Evolutionary conservation across 441 rosid genomes (phyloP), one percentile per base, ranked within the genome.

Genomic region (Euphorbia celastroides): DNA sequence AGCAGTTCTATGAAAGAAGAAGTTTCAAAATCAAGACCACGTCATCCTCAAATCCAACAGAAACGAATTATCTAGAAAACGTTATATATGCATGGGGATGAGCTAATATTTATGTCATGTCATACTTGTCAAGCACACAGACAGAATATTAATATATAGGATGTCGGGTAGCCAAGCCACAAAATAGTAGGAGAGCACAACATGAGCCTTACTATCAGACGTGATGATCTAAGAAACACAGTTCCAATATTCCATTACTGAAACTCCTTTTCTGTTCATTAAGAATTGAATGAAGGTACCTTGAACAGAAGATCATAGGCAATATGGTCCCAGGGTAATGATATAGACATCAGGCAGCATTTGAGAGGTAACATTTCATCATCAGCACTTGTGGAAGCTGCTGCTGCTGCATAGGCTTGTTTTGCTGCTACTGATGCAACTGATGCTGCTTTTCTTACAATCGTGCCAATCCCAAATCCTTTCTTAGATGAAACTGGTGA

Each of bases 401-500:
- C 79, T 34, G 96, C 92, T 44, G 88, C 96, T 67, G 96, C 96
- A 82, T 83, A 88, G 28, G 96, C 99, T 70, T 92, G 88, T 78
- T 90, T 94, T 74, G 98, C 98, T 58, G 99, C 98, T 65, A 81
- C 87, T 71, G 94, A 86, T 67, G 97, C 98, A 81, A 87, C 88
- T 57, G 88, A 77, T 71, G 96, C 99, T 51, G 97, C 98, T 85
- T 81, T 88, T 57, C 82, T 85, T 71, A 89, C 80, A 72, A 94
- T 78, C 60, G 97, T 85, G 60, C 98, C 94, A 67, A 94, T 84
- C 31, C 89, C 90, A 62, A 84, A 83, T 69, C 94, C 92, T 80
- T 70, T 79, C 78, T 86, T 92, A 55, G 93, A 86, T 66, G 74
- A 69, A 73, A 92, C 89, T 32, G 97, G 95, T 72, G 97, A 88